Evolutionary conservation across 2,329 filamentous ascomycete genomes (phyloP).

Genomic region (Chalaropsis ovoidea): DNA sequence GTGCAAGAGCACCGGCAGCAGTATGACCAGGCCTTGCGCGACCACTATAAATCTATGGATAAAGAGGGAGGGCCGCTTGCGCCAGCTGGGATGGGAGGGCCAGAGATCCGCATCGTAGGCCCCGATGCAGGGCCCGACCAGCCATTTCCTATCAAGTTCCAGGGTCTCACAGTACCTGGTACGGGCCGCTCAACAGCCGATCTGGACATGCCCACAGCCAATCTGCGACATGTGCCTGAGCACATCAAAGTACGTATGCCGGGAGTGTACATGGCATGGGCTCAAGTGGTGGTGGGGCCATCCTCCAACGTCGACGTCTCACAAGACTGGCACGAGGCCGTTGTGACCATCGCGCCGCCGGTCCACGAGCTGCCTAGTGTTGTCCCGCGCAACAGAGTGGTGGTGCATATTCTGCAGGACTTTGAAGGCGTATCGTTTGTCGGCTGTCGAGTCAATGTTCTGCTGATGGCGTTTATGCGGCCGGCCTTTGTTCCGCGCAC

Average conservation of each 20-base stretch:
- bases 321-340: constrained; percentile 46
- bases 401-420: constrained; percentile 45
- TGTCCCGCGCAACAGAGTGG: constrained; percentile 42
- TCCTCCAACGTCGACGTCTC: constrained; percentile 14
- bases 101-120: constrained; percentile 35
- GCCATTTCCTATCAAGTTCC: constrained; percentile 46
- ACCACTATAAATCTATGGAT: constrained; percentile 13
- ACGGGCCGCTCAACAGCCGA: constrained; percentile 35
- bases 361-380: constrained; percentile 39
- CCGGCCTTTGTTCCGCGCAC: constrained; percentile 26
- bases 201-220: constrained; percentile 45
- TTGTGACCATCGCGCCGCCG: constrained; percentile 48
- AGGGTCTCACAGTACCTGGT: constrained; percentile 40
- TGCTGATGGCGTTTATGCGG: constrained; percentile 53
- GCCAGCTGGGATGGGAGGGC: constrained; percentile 4
- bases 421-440: constrained; percentile 38
- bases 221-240: constrained; percentile 43
- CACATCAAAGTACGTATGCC: constrained; percentile 44
- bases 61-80: background rate
- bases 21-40: constrained; percentile 27
- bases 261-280: constrained; percentile 59
- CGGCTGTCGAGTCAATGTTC: constrained; percentile 40
- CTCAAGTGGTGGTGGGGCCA: constrained; percentile 34
- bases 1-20: constrained; percentile 30
- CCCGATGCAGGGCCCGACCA: constrained; percentile 41